These are phyloP conservation scores for Ophiostoma populinum DNA, from an alignment of 2,329 filamentous ascomycete species.

Conservation along the genomic window DNA sequence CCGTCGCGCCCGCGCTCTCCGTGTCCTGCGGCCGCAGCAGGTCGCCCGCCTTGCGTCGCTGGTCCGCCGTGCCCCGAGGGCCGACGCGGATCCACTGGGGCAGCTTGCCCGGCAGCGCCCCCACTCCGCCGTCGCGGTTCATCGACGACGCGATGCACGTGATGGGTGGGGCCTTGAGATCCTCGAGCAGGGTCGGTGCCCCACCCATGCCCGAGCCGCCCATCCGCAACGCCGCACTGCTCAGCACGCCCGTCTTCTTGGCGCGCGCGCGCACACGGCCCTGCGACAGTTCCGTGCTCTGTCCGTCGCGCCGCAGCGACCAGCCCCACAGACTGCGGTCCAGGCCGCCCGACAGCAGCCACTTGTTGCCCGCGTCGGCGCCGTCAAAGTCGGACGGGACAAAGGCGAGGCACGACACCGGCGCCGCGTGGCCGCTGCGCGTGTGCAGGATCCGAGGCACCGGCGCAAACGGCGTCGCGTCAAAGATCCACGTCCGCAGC, in stretches of 20 bases:
- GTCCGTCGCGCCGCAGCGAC: constrained; percentile 84
- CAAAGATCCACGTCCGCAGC: constrained; percentile 91
- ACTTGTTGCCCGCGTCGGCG: constrained; percentile 76
- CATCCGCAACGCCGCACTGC: constrained; percentile 35
- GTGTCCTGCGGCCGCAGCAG: constrained; percentile 41
- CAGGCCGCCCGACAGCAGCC: constrained; percentile 75
- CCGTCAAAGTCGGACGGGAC: constrained; percentile 80
- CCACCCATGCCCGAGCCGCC: constrained; percentile 18
- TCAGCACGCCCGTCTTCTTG: constrained; percentile 66
- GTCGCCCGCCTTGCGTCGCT: constrained; percentile 26
- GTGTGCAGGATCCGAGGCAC: constrained; percentile 72
- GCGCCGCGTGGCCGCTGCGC: constrained; percentile 74
- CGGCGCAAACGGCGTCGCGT: constrained; percentile 76
- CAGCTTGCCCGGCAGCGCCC: constrained; percentile 60
- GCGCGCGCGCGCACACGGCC: constrained; percentile 76
- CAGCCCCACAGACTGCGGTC: constrained; percentile 93
- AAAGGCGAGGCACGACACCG: constrained; percentile 69
- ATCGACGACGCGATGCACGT: constrained; percentile 81
- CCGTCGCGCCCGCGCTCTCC: constrained; percentile 59
- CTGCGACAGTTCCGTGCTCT: constrained; percentile 86
- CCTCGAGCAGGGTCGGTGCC: constrained; percentile 47
- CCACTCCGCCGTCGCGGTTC: constrained; percentile 89
- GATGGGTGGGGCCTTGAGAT: constrained; percentile 78
- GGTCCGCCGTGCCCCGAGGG: neutral
- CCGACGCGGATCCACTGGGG: constrained; percentile 62